Evolutionary conservation across 768 basidiomycete species (phyloP).

Genomic region (Boletellus sp.): DNA sequence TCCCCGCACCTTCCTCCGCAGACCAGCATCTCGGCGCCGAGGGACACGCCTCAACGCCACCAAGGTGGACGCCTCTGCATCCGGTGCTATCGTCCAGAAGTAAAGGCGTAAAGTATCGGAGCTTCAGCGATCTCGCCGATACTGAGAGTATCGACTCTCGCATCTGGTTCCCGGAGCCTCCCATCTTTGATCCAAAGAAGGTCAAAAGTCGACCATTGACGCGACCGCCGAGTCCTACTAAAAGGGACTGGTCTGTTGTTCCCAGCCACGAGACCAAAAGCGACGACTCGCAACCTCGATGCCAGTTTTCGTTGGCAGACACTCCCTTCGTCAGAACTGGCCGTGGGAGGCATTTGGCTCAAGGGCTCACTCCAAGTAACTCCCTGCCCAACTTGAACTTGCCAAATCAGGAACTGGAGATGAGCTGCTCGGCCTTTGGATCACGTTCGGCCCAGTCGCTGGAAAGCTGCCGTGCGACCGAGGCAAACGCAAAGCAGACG

Average conservation of each 20-base stretch:
- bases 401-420: constrained; percentile 1
- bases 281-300: neutral
- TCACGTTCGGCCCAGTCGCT: neutral
- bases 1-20: constrained; percentile 1
- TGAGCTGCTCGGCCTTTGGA: neutral
- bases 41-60: constrained; percentile 4
- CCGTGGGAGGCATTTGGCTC: constrained; percentile 21
- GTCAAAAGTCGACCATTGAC: constrained; percentile 22
- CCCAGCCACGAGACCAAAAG: neutral
- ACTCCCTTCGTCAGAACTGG: constrained; percentile 17
- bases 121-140: constrained; percentile 16
- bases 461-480: neutral
- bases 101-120: constrained; percentile 20
- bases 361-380: constrained; percentile 15
- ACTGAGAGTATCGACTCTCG: constrained; percentile 20
- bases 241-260: neutral
- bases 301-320: neutral
- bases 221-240: constrained; percentile 23
- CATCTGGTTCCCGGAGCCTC: constrained; percentile 25
- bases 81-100: constrained; percentile 3
- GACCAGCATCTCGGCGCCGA: constrained; percentile 7
- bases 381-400: constrained; percentile 20
- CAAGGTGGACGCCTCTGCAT: constrained; percentile 9
- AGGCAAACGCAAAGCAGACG: constrained; percentile 2
- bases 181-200: constrained; percentile 24